These are phyloP conservation scores for Lumnitzera littorea DNA, from an alignment of 345 rosid genomes.

Conservation along the genomic window DNA sequence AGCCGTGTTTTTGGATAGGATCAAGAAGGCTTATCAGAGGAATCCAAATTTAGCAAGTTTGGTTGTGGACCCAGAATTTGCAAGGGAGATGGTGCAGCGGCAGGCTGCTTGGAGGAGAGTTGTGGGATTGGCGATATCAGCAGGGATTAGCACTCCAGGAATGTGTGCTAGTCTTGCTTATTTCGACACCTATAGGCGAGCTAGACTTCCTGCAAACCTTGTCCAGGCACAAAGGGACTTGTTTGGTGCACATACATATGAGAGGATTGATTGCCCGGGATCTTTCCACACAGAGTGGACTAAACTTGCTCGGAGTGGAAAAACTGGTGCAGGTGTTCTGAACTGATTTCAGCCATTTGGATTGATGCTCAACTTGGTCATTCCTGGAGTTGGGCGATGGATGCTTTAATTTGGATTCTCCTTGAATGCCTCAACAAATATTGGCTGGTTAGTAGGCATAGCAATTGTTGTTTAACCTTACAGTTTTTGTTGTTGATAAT, in stretches of 20 bases:
- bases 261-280: conserved; percentile 80
- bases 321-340: conserved; percentile 38
- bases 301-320: conserved; percentile 61
- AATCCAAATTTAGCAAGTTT: conserved; percentile 82
- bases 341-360: conserved; percentile 27
- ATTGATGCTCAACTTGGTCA: conserved; percentile 1
- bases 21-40: conserved; percentile 91
- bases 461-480: conserved; percentile 20
- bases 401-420: conserved; percentile 16
- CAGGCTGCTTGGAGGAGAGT: conserved; percentile 99
- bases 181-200: conserved; percentile 90
- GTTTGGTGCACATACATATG: conserved; percentile 95
- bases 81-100: conserved; percentile 95
- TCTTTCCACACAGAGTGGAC: conserved; percentile 88
- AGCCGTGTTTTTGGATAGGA: conserved; percentile 94
- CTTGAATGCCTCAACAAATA: conserved; percentile 10
- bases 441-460: conserved; percentile 22
- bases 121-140: conserved; percentile 79
- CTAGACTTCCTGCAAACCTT: conserved; percentile 80
- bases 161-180: conserved; percentile 96
- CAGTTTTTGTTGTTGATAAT: conserved; percentile 26
- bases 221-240: conserved; percentile 99
- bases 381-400: conserved; percentile 7
- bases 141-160: conserved; percentile 94
- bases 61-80: conserved; percentile 93